Evolutionary conservation across 805 yeast species (phyloP).

Genomic region (Candida fluviatilis): DNA sequence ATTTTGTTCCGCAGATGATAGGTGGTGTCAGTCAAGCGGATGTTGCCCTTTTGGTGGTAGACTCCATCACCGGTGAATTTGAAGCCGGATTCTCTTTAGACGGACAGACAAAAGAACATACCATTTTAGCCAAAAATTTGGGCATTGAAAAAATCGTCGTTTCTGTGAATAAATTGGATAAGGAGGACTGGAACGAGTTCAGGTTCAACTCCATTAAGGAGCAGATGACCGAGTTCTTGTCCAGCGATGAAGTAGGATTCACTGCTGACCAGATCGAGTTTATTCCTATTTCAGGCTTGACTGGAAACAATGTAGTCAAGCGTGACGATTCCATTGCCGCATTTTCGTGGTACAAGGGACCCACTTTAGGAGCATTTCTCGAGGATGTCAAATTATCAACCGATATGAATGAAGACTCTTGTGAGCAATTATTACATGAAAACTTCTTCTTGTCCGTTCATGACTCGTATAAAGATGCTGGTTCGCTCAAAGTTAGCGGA

Average conservation of each 20-base stretch:
- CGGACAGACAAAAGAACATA: conserved; percentile 80
- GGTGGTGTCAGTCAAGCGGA: conserved; percentile 82
- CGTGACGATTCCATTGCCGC: conserved; percentile 26
- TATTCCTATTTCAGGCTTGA: conserved; percentile 66
- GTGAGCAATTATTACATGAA: conserved; percentile 21
- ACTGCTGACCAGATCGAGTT: conserved; percentile 38
- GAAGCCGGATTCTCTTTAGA: conserved; percentile 63
- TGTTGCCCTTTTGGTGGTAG: conserved; percentile 67
- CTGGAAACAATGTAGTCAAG: conserved; percentile 62
- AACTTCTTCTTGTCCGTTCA: conserved; percentile 58
- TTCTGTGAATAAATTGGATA: conserved; percentile 70
- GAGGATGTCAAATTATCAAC: conserved; percentile 26
- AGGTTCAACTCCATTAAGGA: conserved; percentile 49
- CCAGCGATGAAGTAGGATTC: conserved; percentile 49
- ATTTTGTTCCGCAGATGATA: conserved; percentile 82
- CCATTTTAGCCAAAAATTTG: conserved; percentile 59
- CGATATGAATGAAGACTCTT: conserved; percentile 6
- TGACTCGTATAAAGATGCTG: conserved; percentile 51
- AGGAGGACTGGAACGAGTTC: conserved; percentile 50
- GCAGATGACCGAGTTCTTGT: conserved; percentile 48
- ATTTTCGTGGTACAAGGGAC: conserved; percentile 43
- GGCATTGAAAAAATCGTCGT: conserved; percentile 62
- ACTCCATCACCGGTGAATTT: conserved; percentile 60
- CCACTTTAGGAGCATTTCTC: conserved; percentile 38
- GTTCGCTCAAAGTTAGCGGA: conserved; percentile 56